Evolutionary conservation across 1,284 basidiomycete genomes (phyloP), one percentile per base, ranked within the genome.

Genomic region (Amylostereum areolatum): DNA sequence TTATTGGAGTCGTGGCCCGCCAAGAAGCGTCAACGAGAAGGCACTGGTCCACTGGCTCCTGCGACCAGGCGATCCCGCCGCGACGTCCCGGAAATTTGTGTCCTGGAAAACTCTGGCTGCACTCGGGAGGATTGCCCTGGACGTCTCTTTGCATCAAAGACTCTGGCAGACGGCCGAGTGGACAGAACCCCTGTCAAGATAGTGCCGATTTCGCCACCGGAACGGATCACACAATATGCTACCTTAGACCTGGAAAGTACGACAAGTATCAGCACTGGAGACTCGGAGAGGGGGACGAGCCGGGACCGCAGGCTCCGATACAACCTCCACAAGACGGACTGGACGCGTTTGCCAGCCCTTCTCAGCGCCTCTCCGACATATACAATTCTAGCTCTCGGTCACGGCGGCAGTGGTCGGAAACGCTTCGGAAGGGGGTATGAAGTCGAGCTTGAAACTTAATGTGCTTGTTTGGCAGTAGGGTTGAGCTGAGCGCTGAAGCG

Each of bases 251-350:
- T 8, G 55, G 55, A 10, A 56, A 56, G 43, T 53, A 34, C 7
- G 44, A 54, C 18, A 34, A 51, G 9, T 44, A 49, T n/a, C 48
- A 54, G 46, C 48, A 51, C 10, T 56, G 55, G 55, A 48, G 46
- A 2, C 18, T 18, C 18, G 25, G 18, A 11, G 37, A 35, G 2
- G 50, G 46, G 5, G 57, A 57, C 30, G 48, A 52, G 39, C 52
- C 52, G 25, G 49, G 49, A 7, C 29, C 18, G 8, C 28, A 9
- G 24, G 31, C 42, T 35, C 50, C 52, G 3, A 29, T 28, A 11
- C 32, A 8, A 12, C 33, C 12, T 3, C 18, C 11, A 11, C 5
- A 3, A 41, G 34, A 10, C 46, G 29, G 36, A 11, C 12, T 18
- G 7, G 39, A 46, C 5, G 49, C 40, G 2, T 41, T 37, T 12